phyloP scores from a whole-genome alignment of 1,284 basidiomycete species.

The Irpex lacteus region DNA sequence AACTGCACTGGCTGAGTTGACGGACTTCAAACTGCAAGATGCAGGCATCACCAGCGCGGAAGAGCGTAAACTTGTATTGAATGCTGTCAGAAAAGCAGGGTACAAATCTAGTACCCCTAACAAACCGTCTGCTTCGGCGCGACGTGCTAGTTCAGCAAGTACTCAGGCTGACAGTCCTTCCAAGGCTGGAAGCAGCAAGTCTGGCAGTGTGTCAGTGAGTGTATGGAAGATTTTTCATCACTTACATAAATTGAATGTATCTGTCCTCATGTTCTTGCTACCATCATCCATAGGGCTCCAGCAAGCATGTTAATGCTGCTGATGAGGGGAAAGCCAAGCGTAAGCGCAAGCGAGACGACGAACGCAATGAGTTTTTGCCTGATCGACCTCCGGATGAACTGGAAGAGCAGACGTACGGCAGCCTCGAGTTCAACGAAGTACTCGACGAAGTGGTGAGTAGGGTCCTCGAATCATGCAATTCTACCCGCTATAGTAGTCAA shows the following conservation, averaged over 20 bases:
- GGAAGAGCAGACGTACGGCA: constrained; percentile 38
- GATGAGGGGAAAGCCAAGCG: constrained; percentile 13
- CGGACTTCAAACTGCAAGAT: constrained; percentile 54
- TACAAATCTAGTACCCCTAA: constrained; percentile 34
- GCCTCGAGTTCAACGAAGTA: constrained; percentile 70
- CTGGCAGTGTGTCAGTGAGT: constrained; percentile 13
- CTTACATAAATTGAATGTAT: constrained; percentile 10
- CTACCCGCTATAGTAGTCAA: neutral
- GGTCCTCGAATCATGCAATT: neutral
- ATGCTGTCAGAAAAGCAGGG: constrained; percentile 65
- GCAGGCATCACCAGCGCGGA: constrained; percentile 69
- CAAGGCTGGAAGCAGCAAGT: constrained; percentile 6
- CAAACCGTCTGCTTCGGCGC: neutral
- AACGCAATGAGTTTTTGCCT: constrained; percentile 62
- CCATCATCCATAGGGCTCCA: neutral
- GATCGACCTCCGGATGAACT: constrained; percentile 47
- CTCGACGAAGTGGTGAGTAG: constrained; percentile 61
- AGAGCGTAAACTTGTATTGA: constrained; percentile 57
- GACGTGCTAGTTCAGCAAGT: constrained; percentile 8
- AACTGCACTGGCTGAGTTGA: constrained; percentile 53
- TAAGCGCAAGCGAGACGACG: constrained; percentile 43
- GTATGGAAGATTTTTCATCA: constrained; percentile 13
- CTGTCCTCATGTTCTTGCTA: neutral
- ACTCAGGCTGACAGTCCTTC: constrained; percentile 6
- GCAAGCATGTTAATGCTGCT: neutral